These are phyloP conservation scores for Luffa aegyptiaca DNA, from an alignment of 306 rosid genomes.

Conservation along the genomic window DNA sequence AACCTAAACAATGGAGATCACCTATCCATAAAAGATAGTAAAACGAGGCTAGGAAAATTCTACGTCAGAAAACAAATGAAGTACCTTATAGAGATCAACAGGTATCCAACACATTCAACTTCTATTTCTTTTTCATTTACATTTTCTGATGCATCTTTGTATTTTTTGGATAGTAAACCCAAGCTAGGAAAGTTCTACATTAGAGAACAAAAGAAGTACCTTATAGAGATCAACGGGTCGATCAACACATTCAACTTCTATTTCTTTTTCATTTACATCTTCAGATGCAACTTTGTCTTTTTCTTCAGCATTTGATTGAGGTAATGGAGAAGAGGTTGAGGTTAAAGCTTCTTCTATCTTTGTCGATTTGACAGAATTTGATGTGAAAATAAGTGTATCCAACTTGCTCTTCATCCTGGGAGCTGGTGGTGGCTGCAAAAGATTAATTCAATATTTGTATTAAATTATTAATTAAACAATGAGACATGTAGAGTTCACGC, in stretches of 20 bases:
- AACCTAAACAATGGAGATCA: neutral
- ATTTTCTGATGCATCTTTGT: conserved; percentile 22
- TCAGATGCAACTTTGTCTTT: conserved; percentile 21
- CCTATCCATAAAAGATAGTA: neutral
- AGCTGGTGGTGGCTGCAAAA: conserved; percentile 81
- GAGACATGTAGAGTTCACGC: neutral
- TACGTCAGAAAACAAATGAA: neutral
- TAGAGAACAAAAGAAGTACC: conserved; percentile 29
- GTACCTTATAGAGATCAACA: conserved; percentile 92
- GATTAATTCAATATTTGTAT: neutral
- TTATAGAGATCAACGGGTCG: conserved; percentile 95
- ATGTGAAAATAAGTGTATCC: conserved; percentile 72
- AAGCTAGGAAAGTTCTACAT: neutral
- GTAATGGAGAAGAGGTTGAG: conserved; percentile 18
- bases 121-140: conserved; percentile 48
- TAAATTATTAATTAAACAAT: neutral
- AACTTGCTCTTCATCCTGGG: conserved; percentile 83
- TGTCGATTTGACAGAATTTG: conserved; percentile 55
- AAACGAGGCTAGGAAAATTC: neutral
- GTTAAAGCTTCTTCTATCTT: conserved; percentile 35
- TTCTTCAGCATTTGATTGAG: conserved; percentile 32
- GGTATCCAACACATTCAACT: conserved; percentile 83
- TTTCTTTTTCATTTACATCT: conserved; percentile 40
- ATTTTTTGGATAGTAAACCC: neutral
- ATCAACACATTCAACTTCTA: conserved; percentile 75